Base-by-base conservation (phyloP, 2,329 filamentous ascomycete genomes). In the Neopestalotiopsis clavispora region DNA sequence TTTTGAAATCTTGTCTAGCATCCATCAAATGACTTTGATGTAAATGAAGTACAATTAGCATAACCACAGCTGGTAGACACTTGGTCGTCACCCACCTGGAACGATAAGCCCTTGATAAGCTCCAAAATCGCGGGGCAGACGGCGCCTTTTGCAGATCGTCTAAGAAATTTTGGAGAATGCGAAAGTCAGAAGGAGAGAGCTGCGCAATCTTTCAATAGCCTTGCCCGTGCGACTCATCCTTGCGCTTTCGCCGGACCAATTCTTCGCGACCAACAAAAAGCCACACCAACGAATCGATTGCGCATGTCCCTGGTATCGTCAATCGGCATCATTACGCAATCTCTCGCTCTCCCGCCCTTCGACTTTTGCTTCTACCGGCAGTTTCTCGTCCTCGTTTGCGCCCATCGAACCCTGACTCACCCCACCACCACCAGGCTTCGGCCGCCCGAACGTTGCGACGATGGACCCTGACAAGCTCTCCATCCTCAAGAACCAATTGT, bases 401-500 rank as follows among this genome's bases (percentile, higher is more conserved):
- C 60, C 59, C 23, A 62, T 23, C 69, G 42, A 13, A 64, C 20
- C 67, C 23, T 69, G 64, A 67, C 49, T 67, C 63, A 23, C 67
- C 66, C 66, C 42, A 42, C 62, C 32, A 38, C 61, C 38, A 23
- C 66, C 40, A 52, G 40, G n/a, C 38, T 38, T 70, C 34, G 60
- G 42, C 57, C 40, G 28, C 67, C n/a, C 66, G 17, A 28, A 42
- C 28, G 59, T 28, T 69, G 71, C 62, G 6, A 78, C 62, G 6
- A 78, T 78, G 76, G 75, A 77, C 45, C 42, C 45, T 67, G 76
- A 78, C 5, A 69, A 77, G 58, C 76, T 72, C 3, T 67, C 72
- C 5, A 52, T 87, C 68, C 84, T 86, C 75, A 89, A 90, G 75
- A 81, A 87, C 72, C 82, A 84, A 14, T 84, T 90, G 56, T 90